A percentile compares a stretch with the other conserved stretches of the same genome.
Evolutionary conservation across 305 asterid species (phyloP).

Genomic region (Striga hermonthica): DNA sequence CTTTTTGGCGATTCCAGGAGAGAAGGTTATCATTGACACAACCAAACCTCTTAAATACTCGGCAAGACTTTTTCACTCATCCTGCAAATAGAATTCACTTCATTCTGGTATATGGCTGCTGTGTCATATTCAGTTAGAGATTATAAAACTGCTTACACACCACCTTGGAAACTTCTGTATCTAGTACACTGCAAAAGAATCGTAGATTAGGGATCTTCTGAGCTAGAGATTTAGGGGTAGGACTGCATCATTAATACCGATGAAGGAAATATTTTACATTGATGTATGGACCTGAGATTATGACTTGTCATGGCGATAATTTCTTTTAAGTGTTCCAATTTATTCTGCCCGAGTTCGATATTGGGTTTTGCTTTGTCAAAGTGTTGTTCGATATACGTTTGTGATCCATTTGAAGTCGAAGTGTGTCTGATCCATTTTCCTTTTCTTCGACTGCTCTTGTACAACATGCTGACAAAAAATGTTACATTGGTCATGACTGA

Average conservation of each 20-base stretch:
- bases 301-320: conserved; percentile 24
- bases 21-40: conserved; percentile 38
- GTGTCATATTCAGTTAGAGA: conserved; percentile 30
- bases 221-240: conserved; percentile 27
- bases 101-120: conserved; percentile 30
- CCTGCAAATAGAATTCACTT: conserved; percentile 23
- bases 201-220: conserved; percentile 36
- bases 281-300: conserved; percentile 30
- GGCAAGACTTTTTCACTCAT: conserved; percentile 12
- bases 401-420: too few species aligned
- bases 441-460: too few species aligned
- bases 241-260: conserved; percentile 31
- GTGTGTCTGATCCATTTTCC: too few species aligned
- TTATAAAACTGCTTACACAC: conserved; percentile 24
- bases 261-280: conserved; percentile 33
- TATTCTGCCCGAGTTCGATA: too few species aligned
- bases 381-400: too few species aligned
- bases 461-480: too few species aligned
- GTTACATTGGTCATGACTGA: too few species aligned
- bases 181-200: conserved; percentile 32
- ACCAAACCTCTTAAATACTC: conserved; percentile 13
- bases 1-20: conserved; percentile 48
- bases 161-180: conserved; percentile 30
- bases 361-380: too few species aligned
- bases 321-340: background rate